Conservation (phyloP, 176 grass and related monocot species). For the Avena atlantica region DNA sequence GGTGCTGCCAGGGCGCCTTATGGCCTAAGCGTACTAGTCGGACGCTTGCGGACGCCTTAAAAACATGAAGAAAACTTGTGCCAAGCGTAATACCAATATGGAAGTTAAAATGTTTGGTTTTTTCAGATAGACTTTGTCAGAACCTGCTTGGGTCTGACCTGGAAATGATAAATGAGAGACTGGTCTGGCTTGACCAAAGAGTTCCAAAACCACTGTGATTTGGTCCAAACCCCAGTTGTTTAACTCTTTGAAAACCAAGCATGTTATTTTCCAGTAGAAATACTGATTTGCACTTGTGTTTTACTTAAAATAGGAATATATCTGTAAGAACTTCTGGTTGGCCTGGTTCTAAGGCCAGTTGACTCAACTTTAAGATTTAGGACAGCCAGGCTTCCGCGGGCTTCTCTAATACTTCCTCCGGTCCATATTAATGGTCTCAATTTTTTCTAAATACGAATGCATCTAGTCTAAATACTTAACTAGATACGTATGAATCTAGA, state of each 20-base stretch:
- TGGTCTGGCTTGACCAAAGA: background rate
- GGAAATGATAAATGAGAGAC: conserved; percentile 8
- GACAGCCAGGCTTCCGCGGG: background rate
- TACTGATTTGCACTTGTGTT: conserved; percentile 10
- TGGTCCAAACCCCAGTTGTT: background rate
- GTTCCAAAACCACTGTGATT: conserved; percentile 6
- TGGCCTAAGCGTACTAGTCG: no score
- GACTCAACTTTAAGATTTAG: conserved; percentile 7
- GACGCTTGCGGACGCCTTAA: no score
- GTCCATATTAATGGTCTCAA: no score
- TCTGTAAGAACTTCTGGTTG: conserved; percentile 3
- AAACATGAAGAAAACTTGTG: no score
- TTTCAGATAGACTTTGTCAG: conserved; percentile 4
- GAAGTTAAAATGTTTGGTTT: background rate
- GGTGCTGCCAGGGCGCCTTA: no score
- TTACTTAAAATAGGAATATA: background rate
- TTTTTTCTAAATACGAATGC: no score
- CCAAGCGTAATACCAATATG: background rate
- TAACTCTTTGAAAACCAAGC: background rate
- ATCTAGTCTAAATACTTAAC: no score
- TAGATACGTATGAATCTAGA: no score
- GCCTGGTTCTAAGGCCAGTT: background rate
- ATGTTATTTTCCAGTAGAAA: conserved; percentile 19
- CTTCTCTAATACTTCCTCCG: background rate
- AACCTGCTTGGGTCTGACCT: conserved; percentile 6